Conservation (phyloP, 371 early-diverging fungal genomes). For the Blakeslea trispora region DNA sequence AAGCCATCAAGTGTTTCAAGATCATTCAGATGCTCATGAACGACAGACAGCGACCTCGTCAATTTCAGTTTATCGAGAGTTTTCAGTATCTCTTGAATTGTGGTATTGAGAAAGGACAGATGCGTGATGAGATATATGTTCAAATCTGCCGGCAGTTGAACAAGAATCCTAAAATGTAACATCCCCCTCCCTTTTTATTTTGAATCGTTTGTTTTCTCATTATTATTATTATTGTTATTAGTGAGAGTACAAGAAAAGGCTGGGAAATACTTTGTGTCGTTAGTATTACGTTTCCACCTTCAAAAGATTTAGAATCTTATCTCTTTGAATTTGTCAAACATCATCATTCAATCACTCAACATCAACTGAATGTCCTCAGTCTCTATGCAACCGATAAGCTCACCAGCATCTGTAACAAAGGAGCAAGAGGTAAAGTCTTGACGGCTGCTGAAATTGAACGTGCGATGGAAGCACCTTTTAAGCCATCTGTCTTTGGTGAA, state of each 20-base stretch:
- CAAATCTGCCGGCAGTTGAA: conserved; percentile 92
- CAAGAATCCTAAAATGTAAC: conserved; percentile 76
- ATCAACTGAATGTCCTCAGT: conserved; percentile 57
- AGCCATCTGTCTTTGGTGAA: conserved; percentile 91
- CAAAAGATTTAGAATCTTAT: conserved; percentile 86
- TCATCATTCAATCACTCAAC: conserved; percentile 51
- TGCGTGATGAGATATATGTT: conserved; percentile 94
- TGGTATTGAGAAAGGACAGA: conserved; percentile 73
- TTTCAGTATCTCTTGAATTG: conserved; percentile 74
- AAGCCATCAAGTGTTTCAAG: conserved; percentile 85
- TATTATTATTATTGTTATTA: conserved; percentile 12
- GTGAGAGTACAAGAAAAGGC: conserved; percentile 75
- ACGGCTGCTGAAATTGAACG: conserved; percentile 80
- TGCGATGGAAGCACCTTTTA: conserved; percentile 86
- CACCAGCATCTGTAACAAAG: conserved; percentile 70
- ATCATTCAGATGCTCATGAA: conserved; percentile 84
- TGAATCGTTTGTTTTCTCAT: too few relatives aligned
- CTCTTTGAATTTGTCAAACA: conserved; percentile 77
- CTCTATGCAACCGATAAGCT: conserved; percentile 65
- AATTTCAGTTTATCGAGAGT: conserved; percentile 49
- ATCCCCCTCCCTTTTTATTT: too few relatives aligned
- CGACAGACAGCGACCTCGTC: conserved; percentile 52
- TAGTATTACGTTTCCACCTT: conserved; percentile 86
- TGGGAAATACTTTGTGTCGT: conserved; percentile 88
- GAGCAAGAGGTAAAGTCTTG: conserved; percentile 84